phyloP scores from a whole-genome alignment of 2,329 filamentous ascomycete genomes.

The Fusarium nodosum region DNA sequence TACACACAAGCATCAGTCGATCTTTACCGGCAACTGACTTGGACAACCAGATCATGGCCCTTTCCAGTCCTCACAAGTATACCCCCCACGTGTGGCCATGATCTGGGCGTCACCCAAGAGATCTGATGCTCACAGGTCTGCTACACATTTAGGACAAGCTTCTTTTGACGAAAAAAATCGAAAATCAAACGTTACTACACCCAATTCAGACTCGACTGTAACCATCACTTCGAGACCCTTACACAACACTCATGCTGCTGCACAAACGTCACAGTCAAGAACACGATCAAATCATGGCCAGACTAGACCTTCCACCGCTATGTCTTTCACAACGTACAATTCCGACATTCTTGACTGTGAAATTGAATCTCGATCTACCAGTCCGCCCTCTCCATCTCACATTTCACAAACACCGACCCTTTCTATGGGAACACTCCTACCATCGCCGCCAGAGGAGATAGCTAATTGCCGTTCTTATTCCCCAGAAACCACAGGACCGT shows the following conservation, averaged over 20 bases:
- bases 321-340: conserved; percentile 43
- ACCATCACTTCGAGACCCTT: conserved; percentile 19
- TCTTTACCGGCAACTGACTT: conserved; percentile 73
- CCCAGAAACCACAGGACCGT: conserved; percentile 3
- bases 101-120: conserved; percentile 53
- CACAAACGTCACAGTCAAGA: conserved; percentile 15
- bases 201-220: conserved; percentile 14
- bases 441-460: conserved; percentile 34
- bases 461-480: conserved; percentile 4
- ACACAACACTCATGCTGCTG: conserved; percentile 5
- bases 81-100: conserved; percentile 56
- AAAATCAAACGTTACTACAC: conserved; percentile 26
- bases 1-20: conserved; percentile 82
- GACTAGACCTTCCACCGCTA: conserved; percentile 34
- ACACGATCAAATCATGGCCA: conserved; percentile 11
- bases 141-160: conserved; percentile 15
- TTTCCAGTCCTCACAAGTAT: conserved; percentile 35
- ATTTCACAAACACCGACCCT: conserved; percentile 36
- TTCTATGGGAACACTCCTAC: conserved; percentile 22
- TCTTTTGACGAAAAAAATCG: conserved; percentile 13
- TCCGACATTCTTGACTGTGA: conserved; percentile 37
- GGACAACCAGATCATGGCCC: conserved; percentile 49
- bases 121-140: conserved; percentile 8
- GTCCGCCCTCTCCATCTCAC: conserved; percentile 18
- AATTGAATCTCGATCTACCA: conserved; percentile 19